Evolutionary conservation across 2,329 filamentous ascomycete species (phyloP).

Genomic region (Cercospora brassicicola): DNA sequence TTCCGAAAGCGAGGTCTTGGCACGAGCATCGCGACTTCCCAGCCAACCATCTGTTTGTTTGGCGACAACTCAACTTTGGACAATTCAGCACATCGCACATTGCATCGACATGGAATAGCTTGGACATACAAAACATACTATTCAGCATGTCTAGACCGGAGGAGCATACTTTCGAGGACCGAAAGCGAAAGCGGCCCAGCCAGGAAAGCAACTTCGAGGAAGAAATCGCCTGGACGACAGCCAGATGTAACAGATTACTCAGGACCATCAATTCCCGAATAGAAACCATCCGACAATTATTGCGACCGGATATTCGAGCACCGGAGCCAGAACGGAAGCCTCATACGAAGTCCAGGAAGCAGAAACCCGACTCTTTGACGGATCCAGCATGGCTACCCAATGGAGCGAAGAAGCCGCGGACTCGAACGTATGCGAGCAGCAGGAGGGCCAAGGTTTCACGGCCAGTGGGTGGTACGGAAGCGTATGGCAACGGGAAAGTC

Average conservation of each 20-base stretch:
- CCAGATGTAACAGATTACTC: conserved; percentile 26
- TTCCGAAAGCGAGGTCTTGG: not conserved
- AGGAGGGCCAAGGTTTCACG: not conserved
- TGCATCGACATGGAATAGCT: conserved; percentile 6
- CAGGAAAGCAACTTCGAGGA: conserved; percentile 16
- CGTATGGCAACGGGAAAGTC: not conserved
- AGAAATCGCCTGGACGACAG: conserved; percentile 28
- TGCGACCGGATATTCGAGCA: conserved; percentile 5
- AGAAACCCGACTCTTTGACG: conserved; percentile 18
- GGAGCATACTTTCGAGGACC: not conserved
- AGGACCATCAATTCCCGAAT: conserved; percentile 25
- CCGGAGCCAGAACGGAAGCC: not conserved
- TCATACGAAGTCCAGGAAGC: not conserved
- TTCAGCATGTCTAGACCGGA: conserved; percentile 4
- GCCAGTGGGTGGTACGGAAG: not conserved
- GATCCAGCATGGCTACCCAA: conserved; percentile 26
- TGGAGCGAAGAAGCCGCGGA: conserved; percentile 7
- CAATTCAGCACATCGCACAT: not conserved
- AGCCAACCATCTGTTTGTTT: conserved; percentile 7
- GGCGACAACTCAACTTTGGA: not conserved
- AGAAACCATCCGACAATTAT: conserved; percentile 18
- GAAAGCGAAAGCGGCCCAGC: conserved; percentile 16
- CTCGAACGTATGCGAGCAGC: conserved; percentile 20
- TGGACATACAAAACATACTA: conserved; percentile 5
- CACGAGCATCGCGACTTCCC: not conserved